Evolutionary conservation across 164 flowering plant species (phyloP).

Genomic region (Malania oleifera): DNA sequence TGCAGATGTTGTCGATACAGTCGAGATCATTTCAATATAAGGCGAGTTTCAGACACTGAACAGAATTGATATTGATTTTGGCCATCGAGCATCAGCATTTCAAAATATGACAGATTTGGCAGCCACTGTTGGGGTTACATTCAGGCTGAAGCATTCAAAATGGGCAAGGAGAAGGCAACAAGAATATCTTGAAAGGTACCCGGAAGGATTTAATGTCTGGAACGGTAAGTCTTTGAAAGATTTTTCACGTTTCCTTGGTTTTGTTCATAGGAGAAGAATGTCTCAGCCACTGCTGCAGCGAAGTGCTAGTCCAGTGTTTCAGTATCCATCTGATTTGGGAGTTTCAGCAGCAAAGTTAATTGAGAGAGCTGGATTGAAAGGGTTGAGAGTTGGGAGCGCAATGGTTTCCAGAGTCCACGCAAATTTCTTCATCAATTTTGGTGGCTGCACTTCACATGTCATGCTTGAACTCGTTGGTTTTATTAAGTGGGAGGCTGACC

Average conservation of each 20-base stretch:
- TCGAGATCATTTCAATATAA: constrained; percentile 34
- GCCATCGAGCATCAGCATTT: constrained; percentile 39
- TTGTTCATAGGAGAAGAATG: constrained; percentile 25
- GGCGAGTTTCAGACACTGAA: constrained; percentile 24
- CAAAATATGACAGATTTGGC: constrained; percentile 43
- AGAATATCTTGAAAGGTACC: constrained; percentile 32
- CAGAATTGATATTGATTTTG: constrained; percentile 33
- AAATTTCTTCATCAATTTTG: constrained; percentile 42
- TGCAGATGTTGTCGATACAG: constrained; percentile 27
- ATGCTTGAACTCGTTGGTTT: constrained; percentile 40
- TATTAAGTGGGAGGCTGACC: constrained; percentile 30
- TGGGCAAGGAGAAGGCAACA: constrained; percentile 26
- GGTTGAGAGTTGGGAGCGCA: constrained; percentile 38
- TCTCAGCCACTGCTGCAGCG: constrained; percentile 33
- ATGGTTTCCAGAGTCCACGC: constrained; percentile 41
- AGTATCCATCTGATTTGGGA: constrained; percentile 29
- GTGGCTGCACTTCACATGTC: constrained; percentile 35
- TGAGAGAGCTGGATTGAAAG: constrained; percentile 46
- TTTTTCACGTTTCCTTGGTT: neutral
- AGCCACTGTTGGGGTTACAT: constrained; percentile 43
- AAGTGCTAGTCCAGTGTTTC: constrained; percentile 47
- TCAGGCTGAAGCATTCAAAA: constrained; percentile 27
- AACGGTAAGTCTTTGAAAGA: neutral
- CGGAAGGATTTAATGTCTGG: no score
- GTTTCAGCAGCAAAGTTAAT: constrained; percentile 45